Conservation (phyloP, 2,329 filamentous ascomycete species). For the Colletotrichum australisinense region DNA sequence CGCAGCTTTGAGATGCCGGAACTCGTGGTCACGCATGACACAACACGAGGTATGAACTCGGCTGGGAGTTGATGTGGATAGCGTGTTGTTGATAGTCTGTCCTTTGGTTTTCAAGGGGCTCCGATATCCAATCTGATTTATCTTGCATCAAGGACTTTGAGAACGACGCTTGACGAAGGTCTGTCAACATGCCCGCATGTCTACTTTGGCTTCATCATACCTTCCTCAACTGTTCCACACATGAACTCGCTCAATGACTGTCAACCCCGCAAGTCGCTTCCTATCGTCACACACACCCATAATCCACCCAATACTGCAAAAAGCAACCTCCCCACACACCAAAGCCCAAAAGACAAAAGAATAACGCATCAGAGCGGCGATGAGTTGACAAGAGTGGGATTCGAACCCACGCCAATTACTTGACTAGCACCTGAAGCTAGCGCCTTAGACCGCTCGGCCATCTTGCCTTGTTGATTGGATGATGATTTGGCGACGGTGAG, state of each 20-base stretch:
- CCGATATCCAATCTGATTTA: background rate
- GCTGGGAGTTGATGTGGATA: background rate
- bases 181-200: too few species aligned
- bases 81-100: background rate
- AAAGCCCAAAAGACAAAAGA: background rate
- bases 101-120: background rate
- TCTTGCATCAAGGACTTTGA: background rate
- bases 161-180: background rate
- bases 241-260: too few species aligned
- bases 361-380: rapidly evolving
- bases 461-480: background rate
- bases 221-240: too few species aligned
- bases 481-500: rapidly evolving
- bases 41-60: too few species aligned
- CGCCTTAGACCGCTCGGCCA: conserved; percentile 25
- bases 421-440: conserved; percentile 26
- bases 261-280: too few species aligned
- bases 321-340: background rate
- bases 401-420: conserved; percentile 24
- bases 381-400: conserved; percentile 14
- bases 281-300: background rate
- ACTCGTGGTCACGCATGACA: background rate
- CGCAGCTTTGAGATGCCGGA: background rate
- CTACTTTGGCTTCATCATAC: background rate
- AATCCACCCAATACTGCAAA: background rate